phyloP scores from a whole-genome alignment of 1,284 basidiomycete species.

The Ustilago xerochloae region DNA sequence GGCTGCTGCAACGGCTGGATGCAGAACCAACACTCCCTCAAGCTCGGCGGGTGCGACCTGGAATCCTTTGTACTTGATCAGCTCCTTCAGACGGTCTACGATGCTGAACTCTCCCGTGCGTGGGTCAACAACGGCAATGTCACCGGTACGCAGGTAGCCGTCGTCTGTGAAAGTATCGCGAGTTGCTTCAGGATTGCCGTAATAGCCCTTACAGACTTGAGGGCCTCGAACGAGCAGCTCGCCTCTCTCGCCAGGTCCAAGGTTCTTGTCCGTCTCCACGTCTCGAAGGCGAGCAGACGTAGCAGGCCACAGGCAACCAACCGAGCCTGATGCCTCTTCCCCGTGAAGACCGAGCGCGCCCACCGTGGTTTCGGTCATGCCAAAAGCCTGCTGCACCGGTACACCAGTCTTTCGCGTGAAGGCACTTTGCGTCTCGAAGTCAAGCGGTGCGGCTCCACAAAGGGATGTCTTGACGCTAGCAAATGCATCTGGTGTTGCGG shows the following conservation, averaged over 20 bases:
- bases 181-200: slow-evolving; percentile 55
- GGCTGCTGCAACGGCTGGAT: slow-evolving; percentile 49
- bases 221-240: slow-evolving; percentile 39
- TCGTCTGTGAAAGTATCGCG: slow-evolving; percentile 77
- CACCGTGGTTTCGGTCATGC: slow-evolving; percentile 54
- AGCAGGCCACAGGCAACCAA: slow-evolving; percentile 29
- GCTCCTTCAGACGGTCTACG: slow-evolving; percentile 63
- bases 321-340: slow-evolving; percentile 17
- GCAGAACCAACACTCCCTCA: slow-evolving; percentile 48
- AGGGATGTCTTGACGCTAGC: slow-evolving; percentile 7
- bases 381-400: slow-evolving; percentile 34
- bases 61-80: slow-evolving; percentile 65
- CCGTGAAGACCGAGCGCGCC: slow-evolving; percentile 29
- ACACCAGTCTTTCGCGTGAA: slow-evolving; percentile 39
- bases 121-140: slow-evolving; percentile 52
- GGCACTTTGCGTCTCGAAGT: slow-evolving; percentile 20
- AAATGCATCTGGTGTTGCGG: slow-evolving; percentile 17
- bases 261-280: slow-evolving; percentile 32
- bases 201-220: slow-evolving; percentile 50
- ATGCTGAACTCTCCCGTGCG: slow-evolving; percentile 51
- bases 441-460: slow-evolving; percentile 46
- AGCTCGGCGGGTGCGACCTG: slow-evolving; percentile 62
- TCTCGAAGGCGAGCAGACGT: slow-evolving; percentile 36
- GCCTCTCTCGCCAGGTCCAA: slow-evolving; percentile 37
- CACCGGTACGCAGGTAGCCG: slow-evolving; percentile 60